Evolutionary conservation across 371 early-diverging fungal genomes (phyloP).

Genomic region (Mucor plumbeus): DNA sequence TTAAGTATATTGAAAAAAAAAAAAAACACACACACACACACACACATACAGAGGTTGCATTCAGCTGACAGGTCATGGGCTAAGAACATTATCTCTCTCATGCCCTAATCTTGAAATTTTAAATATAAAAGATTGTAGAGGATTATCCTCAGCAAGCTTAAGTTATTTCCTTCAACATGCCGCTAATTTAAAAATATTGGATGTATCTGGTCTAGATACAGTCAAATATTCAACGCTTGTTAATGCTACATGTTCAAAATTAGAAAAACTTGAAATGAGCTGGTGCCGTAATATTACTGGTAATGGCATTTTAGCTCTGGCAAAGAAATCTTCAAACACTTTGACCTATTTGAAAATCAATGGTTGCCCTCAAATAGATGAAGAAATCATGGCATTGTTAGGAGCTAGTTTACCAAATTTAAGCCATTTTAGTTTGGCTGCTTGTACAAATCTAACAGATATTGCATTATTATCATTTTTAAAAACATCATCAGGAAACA

Average conservation of each 20-base stretch:
- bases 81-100: constrained; percentile 51
- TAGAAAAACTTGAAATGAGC: constrained; percentile 53
- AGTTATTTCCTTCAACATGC: constrained; percentile 37
- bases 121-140: constrained; percentile 56
- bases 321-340: constrained; percentile 35
- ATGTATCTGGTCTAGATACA: constrained; percentile 53
- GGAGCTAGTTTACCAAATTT: constrained; percentile 46
- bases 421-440: constrained; percentile 51
- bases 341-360: constrained; percentile 52
- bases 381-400: constrained; percentile 43
- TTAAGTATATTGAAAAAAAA: not conserved
- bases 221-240: constrained; percentile 55
- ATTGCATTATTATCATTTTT: constrained; percentile 43
- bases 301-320: constrained; percentile 36
- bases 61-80: constrained; percentile 56
- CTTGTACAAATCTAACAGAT: constrained; percentile 55
- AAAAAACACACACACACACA: not conserved
- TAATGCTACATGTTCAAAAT: constrained; percentile 33
- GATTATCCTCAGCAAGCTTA: constrained; percentile 54
- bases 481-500: not conserved
- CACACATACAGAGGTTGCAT: constrained; percentile 53
- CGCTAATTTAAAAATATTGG: constrained; percentile 38
- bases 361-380: constrained; percentile 56
- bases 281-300: constrained; percentile 65
- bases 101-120: constrained; percentile 60